Base-by-base conservation (phyloP, 495 filamentous ascomycete genomes). In the Elasticomyces elasticus region DNA sequence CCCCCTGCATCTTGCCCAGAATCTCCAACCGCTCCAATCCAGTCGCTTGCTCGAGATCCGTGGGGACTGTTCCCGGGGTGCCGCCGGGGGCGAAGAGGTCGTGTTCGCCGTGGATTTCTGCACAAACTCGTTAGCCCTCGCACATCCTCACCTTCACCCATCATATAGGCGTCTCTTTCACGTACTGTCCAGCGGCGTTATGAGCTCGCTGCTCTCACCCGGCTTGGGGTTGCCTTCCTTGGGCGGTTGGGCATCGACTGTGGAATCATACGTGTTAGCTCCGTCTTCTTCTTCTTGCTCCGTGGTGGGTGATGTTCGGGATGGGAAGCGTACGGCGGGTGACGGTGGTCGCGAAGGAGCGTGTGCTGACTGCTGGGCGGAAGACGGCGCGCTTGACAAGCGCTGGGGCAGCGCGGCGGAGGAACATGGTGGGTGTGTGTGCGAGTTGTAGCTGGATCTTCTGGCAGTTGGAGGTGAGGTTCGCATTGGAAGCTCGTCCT, bases 21-120 rank as follows among this genome's bases (percentile, higher is more conserved):
- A 99, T 90, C 72, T 99, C 92, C 64, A 99, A 80, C 74, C 92
- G 91, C 77, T 99, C 92, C 48, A 99, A 77, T 80, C 92, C 92
- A 59, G 92, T 97, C 41, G 91, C 75, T 70, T 99, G 92, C 65
- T 95, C 86, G 67, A 90, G 67, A 71, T 99, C 92, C 74, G 86
- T 88, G 55, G 92, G 88, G 60, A 99, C 76, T 69, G 85, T 86
- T 60, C 91, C 92, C 58, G 82, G 72, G 50, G 75, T 71, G 64
- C 84, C 87, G 71, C 92, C 92, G 38, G 89, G 87, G 55, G 80
- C 76, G 54, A 94, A 31, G 48, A 99, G 85, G 73, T 99, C 92
- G 12, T 80, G 76, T 62, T 84, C 79, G 58, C 67, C 76, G 73
- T 81, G 83, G 72, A 97, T 82, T 62, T 97, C 91, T 98, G 52